These are phyloP conservation scores for Triglochin maritima DNA, from an alignment of 106 monocot genomes.

Conservation along the genomic window DNA sequence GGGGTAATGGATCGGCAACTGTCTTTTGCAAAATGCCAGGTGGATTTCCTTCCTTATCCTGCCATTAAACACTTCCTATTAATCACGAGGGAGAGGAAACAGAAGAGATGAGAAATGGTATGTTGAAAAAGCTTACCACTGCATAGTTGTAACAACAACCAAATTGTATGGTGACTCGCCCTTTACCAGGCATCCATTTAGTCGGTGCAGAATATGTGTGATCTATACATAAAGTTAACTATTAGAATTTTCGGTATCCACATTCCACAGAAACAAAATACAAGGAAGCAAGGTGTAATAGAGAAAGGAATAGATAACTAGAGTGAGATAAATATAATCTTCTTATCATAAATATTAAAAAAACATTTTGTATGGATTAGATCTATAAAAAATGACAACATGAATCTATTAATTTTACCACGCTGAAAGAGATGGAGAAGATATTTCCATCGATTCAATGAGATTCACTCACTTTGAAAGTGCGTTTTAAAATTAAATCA, in stretches of 20 bases:
- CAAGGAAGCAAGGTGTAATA: too few species aligned
- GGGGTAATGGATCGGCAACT: constrained; percentile 52
- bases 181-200: constrained; percentile 18
- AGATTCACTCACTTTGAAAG: too few species aligned
- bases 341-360: too few species aligned
- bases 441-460: too few species aligned
- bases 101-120: neutral
- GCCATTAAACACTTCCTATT: constrained; percentile 8
- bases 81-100: neutral
- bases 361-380: too few species aligned
- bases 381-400: too few species aligned
- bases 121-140: neutral
- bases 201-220: constrained; percentile 17
- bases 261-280: neutral
- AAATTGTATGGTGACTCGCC: constrained; percentile 18
- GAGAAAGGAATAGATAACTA: too few species aligned
- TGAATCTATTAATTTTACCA: too few species aligned
- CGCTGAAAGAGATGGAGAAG: too few species aligned
- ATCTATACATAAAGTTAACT: constrained; percentile 5
- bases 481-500: too few species aligned
- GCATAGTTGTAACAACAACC: constrained; percentile 26
- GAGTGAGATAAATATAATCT: too few species aligned
- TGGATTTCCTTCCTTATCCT: constrained; percentile 82
- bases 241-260: neutral
- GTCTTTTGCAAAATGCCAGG: constrained; percentile 53